Percentiles rank a stretch among this genome's conserved stretches.
phyloP scores from a whole-genome alignment of 2,329 filamentous ascomycete genomes.

The Rutstroemia sydowiana region DNA sequence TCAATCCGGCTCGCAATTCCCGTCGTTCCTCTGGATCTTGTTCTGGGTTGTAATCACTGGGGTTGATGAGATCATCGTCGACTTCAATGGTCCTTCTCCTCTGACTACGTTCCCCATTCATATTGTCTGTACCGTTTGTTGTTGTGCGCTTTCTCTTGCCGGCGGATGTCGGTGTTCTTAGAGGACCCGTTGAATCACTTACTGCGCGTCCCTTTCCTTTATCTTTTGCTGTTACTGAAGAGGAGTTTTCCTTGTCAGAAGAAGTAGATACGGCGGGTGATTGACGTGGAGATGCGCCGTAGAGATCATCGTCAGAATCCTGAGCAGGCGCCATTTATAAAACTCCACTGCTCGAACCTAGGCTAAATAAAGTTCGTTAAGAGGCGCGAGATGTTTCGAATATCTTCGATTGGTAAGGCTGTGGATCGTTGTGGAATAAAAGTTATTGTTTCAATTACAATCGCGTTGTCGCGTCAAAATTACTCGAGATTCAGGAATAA shows the following conservation, averaged over 20 bases:
- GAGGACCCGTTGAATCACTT: slow-evolving; percentile 31
- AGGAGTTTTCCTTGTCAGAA: slow-evolving; percentile 44
- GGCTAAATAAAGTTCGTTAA: neutral
- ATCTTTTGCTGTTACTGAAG: slow-evolving; percentile 21
- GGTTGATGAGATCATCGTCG: slow-evolving; percentile 28
- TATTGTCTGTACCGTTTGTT: slow-evolving; percentile 16
- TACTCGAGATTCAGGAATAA: too few species aligned
- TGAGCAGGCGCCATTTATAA: neutral
- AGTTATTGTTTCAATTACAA: too few species aligned
- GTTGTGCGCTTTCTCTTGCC: slow-evolving; percentile 23
- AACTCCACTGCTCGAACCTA: neutral
- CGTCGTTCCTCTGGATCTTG: slow-evolving; percentile 71
- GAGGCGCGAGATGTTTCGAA: neutral
- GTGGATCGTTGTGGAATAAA: too few species aligned
- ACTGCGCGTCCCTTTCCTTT: slow-evolving; percentile 37
- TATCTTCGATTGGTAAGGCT: too few species aligned
- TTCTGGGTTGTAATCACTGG: slow-evolving; percentile 68
- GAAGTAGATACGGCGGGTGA: slow-evolving; percentile 29
- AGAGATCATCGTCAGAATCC: slow-evolving; percentile 23
- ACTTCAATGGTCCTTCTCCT: slow-evolving; percentile 26
- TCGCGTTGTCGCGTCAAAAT: too few species aligned
- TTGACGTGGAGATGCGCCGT: slow-evolving; percentile 27
- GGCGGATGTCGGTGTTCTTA: slow-evolving; percentile 10
- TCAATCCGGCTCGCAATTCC: slow-evolving; percentile 58
- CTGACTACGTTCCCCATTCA: slow-evolving; percentile 16